These are phyloP conservation scores for Zopfia rhizophila DNA, from an alignment of 2,329 filamentous ascomycete genomes.

Conservation along the genomic window DNA sequence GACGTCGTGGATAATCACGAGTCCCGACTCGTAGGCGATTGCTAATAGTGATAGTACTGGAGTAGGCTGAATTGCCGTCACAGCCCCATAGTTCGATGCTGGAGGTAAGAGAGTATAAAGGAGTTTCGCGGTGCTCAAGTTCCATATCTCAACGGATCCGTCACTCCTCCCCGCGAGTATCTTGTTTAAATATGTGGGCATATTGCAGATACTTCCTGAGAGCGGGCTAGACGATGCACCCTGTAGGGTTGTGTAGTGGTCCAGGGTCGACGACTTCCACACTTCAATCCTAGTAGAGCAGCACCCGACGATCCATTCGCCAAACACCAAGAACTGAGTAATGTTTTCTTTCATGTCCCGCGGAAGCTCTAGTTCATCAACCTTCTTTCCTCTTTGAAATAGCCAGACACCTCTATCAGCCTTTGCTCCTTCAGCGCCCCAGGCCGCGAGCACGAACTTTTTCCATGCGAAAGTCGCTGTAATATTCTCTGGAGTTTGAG, in stretches of 20 bases:
- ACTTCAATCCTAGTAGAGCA: constrained; percentile 81
- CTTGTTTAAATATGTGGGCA: constrained; percentile 97
- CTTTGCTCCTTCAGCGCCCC: constrained; percentile 71
- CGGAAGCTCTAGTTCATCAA: constrained; percentile 78
- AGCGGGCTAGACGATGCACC: constrained; percentile 72
- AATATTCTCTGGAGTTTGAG: constrained; percentile 85
- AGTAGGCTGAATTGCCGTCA: constrained; percentile 87
- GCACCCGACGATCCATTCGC: constrained; percentile 89
- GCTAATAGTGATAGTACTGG: constrained; percentile 87
- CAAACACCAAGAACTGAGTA: constrained; percentile 81
- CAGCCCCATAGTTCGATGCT: constrained; percentile 75
- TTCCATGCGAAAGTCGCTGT: constrained; percentile 91
- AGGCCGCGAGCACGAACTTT: constrained; percentile 87
- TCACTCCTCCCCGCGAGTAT: constrained; percentile 88
- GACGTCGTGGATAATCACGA: constrained; percentile 83
- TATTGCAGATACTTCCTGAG: constrained; percentile 81
- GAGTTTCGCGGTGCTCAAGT: constrained; percentile 88
- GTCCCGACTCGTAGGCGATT: constrained; percentile 84
- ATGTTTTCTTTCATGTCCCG: constrained; percentile 75
- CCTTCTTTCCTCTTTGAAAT: constrained; percentile 89
- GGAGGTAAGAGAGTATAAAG: constrained; percentile 90
- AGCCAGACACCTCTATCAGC: constrained; percentile 81
- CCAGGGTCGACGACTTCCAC: constrained; percentile 84
- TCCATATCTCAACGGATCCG: constrained; percentile 96
- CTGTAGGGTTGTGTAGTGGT: constrained; percentile 88